Conservation (phyloP, 768 basidiomycete genomes). For the Amanita rimosa region DNA sequence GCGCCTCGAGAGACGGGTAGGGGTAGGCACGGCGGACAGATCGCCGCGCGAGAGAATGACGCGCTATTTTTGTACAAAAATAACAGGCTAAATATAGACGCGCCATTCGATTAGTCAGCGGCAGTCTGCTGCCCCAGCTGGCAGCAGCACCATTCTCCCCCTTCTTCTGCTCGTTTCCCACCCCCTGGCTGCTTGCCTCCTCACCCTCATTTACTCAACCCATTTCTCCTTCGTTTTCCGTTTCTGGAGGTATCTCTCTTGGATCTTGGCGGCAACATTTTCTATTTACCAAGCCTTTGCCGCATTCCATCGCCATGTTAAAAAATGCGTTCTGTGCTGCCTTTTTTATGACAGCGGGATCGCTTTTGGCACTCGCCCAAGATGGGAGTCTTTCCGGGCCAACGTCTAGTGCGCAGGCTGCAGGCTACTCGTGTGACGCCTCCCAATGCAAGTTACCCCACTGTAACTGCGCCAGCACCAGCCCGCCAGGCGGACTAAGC, state of each 20-base stretch:
- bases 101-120: neutral
- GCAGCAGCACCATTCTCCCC: neutral
- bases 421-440: conserved; percentile 64
- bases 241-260: neutral
- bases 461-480: conserved; percentile 66
- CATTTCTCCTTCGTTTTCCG: neutral
- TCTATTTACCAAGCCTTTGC: neutral
- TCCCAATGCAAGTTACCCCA: conserved; percentile 52
- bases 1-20: no score
- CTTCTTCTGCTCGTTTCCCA: neutral
- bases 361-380: conserved; percentile 28
- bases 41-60: neutral
- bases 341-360: conserved; percentile 18
- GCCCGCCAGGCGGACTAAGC: conserved; percentile 57
- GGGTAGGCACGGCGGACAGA: no score
- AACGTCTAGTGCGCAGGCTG: conserved; percentile 37
- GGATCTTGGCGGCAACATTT: neutral
- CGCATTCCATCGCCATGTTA: neutral
- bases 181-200: neutral
- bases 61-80: neutral
- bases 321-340: neutral
- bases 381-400: conserved; percentile 48
- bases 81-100: neutral
- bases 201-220: neutral
- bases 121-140: no score